These are phyloP conservation scores for Talaromyces verruculosus DNA, from an alignment of 2,329 filamentous ascomycete genomes.

Conservation along the genomic window DNA sequence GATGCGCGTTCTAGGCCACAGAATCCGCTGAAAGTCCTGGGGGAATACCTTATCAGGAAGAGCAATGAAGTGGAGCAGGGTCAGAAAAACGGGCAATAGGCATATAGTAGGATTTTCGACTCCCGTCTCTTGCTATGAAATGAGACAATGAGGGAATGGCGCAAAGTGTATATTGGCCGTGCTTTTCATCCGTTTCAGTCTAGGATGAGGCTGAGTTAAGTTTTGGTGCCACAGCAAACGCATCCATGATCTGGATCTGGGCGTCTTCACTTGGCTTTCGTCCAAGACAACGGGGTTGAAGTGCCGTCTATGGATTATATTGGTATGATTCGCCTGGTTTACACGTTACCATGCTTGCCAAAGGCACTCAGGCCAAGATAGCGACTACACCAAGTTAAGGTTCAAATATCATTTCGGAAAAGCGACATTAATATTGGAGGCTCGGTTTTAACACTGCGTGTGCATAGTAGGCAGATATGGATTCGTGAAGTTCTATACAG, in stretches of 20 bases:
- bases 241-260: background rate
- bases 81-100: conserved; percentile 10
- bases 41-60: conserved; percentile 68
- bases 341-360: background rate
- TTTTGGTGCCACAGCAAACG: background rate
- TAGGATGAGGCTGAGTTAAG: background rate
- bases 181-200: background rate
- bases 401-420: too few relatives aligned
- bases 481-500: background rate
- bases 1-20: conserved; percentile 54
- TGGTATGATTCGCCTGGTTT: background rate
- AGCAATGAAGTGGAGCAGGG: conserved; percentile 62
- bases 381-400: background rate
- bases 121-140: background rate
- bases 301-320: background rate
- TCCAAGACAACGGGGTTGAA: background rate
- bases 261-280: background rate
- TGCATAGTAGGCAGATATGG: background rate
- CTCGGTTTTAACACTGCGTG: background rate
- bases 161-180: background rate
- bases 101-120: background rate
- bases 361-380: background rate
- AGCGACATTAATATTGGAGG: too few relatives aligned
- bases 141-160: conserved; percentile 25
- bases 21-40: conserved; percentile 67